Percentiles rank a stretch among this genome's conserved stretches.
Conservation (phyloP, 208 protist genomes). For the Leishmania aethiopica region DNA sequence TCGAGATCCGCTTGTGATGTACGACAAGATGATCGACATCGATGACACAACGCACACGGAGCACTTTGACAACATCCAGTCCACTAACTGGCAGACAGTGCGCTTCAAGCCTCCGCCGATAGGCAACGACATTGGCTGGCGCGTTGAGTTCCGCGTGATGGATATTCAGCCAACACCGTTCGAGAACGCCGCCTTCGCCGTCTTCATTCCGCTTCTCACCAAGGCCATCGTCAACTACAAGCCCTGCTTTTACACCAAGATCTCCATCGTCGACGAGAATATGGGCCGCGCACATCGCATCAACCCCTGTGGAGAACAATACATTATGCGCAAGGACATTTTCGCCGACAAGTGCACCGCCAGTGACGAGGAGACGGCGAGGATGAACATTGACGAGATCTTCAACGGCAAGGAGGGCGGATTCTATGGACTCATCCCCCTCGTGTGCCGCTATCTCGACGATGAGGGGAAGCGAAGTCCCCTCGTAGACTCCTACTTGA, state of each 20-base stretch:
- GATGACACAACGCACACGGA: conserved; percentile 94
- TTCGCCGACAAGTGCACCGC: conserved; percentile 44
- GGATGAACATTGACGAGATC: conserved; percentile 95
- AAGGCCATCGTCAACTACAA: conserved; percentile 95
- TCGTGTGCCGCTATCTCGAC: conserved; percentile 90
- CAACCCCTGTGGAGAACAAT: conserved; percentile 89
- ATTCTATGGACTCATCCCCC: conserved; percentile 94
- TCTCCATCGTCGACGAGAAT: conserved; percentile 98
- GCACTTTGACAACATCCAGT: conserved; percentile 99
- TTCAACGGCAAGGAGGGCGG: conserved; percentile 92
- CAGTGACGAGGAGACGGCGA: conserved; percentile 57
- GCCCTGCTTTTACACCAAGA: conserved; percentile 96
- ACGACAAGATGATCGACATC: conserved; percentile 93
- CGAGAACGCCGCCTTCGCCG: conserved; percentile 98
- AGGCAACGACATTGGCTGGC: conserved; percentile 92
- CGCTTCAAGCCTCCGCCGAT: conserved; percentile 96
- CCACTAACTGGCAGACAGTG: conserved; percentile 98
- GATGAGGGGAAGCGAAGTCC: conserved; percentile 61
- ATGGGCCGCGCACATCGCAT: conserved; percentile 94
- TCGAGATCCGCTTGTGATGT: conserved; percentile 98
- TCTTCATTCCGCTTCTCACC: conserved; percentile 96
- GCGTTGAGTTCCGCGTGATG: conserved; percentile 98
- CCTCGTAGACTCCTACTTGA: conserved; percentile 87
- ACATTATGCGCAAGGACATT: conserved; percentile 96
- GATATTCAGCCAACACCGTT: conserved; percentile 98